Evolutionary conservation across 352 stramenopile genomes (phyloP).

Genomic region (Peronosclerospora sorghi): DNA sequence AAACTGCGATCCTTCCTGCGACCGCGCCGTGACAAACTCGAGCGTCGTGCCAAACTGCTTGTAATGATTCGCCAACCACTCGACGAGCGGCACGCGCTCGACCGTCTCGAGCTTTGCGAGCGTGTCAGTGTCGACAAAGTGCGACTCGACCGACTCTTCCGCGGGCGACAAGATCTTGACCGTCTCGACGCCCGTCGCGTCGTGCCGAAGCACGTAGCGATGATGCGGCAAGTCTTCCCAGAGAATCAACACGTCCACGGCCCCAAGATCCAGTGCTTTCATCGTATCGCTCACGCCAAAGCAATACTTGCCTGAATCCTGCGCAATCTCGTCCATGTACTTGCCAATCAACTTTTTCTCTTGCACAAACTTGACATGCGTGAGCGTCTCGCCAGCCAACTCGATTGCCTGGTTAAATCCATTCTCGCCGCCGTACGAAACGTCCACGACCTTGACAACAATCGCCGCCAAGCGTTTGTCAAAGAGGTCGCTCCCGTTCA

Average conservation of each 20-base stretch:
- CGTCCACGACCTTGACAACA: constrained; percentile 98
- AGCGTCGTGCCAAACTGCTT: constrained; percentile 97
- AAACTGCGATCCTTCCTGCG: constrained; percentile 98
- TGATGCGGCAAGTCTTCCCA: constrained; percentile 98
- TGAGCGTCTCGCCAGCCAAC: constrained; percentile 92
- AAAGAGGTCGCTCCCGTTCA: constrained; percentile 95
- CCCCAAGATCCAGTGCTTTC: constrained; percentile 95
- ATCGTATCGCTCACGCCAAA: constrained; percentile 98
- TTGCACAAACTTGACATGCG: constrained; percentile 99
- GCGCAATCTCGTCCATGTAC: constrained; percentile 99
- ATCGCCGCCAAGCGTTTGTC: constrained; percentile 92
- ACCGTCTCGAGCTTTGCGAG: constrained; percentile 95
- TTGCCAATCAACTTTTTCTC: constrained; percentile 99
- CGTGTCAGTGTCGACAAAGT: constrained; percentile 93
- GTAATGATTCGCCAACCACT: constrained; percentile 99
- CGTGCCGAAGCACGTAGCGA: constrained; percentile 91
- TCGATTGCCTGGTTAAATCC: constrained; percentile 99
- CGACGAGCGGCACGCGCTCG: constrained; percentile 94
- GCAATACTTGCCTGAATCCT: constrained; percentile 99
- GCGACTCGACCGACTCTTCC: constrained; percentile 89
- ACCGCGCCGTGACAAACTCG: constrained; percentile 98
- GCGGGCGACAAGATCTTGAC: constrained; percentile 67
- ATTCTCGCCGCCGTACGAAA: constrained; percentile 98
- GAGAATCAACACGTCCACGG: constrained; percentile 99
- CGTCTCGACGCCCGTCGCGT: constrained; percentile 80